Base-by-base conservation (phyloP, 2,329 filamentous ascomycete genomes). In the Penicillium corylophilum region DNA sequence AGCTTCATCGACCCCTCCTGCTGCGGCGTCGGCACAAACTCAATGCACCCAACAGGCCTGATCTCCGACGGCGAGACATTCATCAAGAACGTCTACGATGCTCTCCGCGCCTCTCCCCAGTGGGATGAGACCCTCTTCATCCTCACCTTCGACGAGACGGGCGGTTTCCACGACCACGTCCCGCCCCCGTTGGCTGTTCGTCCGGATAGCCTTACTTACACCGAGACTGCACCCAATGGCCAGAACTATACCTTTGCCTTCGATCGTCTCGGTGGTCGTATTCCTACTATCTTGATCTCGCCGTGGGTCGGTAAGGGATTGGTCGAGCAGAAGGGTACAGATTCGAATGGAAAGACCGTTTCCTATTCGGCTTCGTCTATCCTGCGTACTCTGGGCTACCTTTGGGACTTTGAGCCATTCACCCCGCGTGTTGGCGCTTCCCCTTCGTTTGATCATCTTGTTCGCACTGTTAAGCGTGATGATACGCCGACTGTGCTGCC, bases 101-200 rank as follows among this genome's bases (percentile, higher is more conserved):
- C 69, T 10, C 54, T 72, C 41, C 68, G 69, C 44, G 53, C 60
- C n/a, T 57, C 64, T 9, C 67, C 67, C 0, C 65, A 71, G 44
- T 73, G 71, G 70, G 52, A 70, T 4, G 45, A 69, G 38, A 69
- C 69, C 12, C 62, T 73, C 26, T 65, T 70, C 51, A 62, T 73
- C 50, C 56, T 73, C 7, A 72, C 69, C 28, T 73, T 71, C 44
- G 71, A 71, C 44, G 70, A 73, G 61, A 70, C 61, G 12, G 68
- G 69, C 23, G 71, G 70, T 15, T 72, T 73, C 63, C 65, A 68
- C 46, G 71, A 73, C 61, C 71, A 73, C 55, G 68, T 72, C 15
- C 60, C 62, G 7, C 66, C 71, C 1, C 69, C 68, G 6, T 59
- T 66, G n/a, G 70, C 68, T 16, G 51, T 56, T 4, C 61, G 64